Percentiles rank a stretch among this genome's conserved stretches.
phyloP scores from a whole-genome alignment of 805 yeast species.

The Trichomonascus vanleenenianus region DNA sequence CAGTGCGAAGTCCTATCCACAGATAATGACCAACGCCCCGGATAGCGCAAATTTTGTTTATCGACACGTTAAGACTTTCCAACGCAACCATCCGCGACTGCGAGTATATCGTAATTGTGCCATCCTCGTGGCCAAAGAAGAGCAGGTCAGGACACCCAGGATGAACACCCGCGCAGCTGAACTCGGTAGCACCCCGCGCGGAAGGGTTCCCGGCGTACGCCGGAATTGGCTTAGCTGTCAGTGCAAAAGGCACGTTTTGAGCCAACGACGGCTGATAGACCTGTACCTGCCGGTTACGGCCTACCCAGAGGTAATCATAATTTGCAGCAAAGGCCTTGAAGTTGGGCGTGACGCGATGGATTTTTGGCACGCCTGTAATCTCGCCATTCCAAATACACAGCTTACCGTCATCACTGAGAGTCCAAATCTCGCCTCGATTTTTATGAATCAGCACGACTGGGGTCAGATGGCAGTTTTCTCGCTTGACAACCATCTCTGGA shows the following conservation, averaged over 20 bases:
- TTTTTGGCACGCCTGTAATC: slow-evolving; percentile 21
- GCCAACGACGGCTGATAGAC: slow-evolving; percentile 26
- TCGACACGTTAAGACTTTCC: slow-evolving; percentile 26
- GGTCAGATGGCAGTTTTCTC: slow-evolving; percentile 18
- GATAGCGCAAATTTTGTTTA: slow-evolving; percentile 21
- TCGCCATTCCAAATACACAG: slow-evolving; percentile 28
- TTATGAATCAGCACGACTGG: slow-evolving; percentile 16
- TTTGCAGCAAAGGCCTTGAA: slow-evolving; percentile 22
- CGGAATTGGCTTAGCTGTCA: slow-evolving; percentile 22
- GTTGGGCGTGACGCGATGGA: slow-evolving; percentile 23
- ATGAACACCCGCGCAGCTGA: slow-evolving; percentile 24
- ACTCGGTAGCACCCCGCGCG: slow-evolving; percentile 20
- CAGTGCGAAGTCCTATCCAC: slow-evolving; percentile 34
- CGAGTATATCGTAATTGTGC: slow-evolving; percentile 28
- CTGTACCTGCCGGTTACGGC: slow-evolving; percentile 24
- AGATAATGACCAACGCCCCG: slow-evolving; percentile 24
- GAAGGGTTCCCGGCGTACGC: slow-evolving; percentile 2
- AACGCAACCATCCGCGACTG: slow-evolving; percentile 19
- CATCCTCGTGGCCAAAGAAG: slow-evolving; percentile 35
- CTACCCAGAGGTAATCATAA: slow-evolving; percentile 28
- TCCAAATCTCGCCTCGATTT: slow-evolving; percentile 22
- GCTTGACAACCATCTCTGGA: slow-evolving; percentile 15
- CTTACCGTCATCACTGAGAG: slow-evolving; percentile 33
- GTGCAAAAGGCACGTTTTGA: slow-evolving; percentile 16
- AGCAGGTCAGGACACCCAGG: slow-evolving; percentile 21